These are phyloP conservation scores for Mycena maculata DNA, from an alignment of 768 basidiomycete species.

Conservation along the genomic window DNA sequence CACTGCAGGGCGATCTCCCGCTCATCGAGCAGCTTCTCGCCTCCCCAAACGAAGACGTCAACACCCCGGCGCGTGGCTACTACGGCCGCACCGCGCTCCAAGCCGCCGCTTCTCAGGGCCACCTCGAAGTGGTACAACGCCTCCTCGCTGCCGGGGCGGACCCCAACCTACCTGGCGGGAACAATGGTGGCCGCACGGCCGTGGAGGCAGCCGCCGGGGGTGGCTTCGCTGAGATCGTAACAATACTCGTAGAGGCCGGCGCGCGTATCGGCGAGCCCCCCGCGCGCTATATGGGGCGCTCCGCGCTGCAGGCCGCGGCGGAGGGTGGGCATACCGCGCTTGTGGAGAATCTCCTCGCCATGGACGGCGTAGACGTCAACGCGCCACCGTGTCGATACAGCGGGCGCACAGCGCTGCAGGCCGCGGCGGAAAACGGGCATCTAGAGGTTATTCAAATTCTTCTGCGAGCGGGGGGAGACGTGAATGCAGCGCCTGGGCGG, in stretches of 20 bases:
- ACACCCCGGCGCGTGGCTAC: slow-evolving; percentile 29
- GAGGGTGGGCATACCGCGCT: slow-evolving; percentile 21
- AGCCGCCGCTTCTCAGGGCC: slow-evolving; percentile 22
- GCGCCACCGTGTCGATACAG: slow-evolving; percentile 16
- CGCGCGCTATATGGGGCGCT: slow-evolving; percentile 21
- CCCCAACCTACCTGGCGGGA: slow-evolving; percentile 26
- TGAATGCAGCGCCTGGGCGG: slow-evolving; percentile 18
- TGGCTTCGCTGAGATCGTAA: slow-evolving; percentile 12
- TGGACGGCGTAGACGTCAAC: slow-evolving; percentile 27
- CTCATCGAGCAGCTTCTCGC: slow-evolving; percentile 22
- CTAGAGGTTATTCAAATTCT: slow-evolving; percentile 11
- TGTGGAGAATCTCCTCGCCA: slow-evolving; percentile 11
- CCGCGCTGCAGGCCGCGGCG: slow-evolving; percentile 26
- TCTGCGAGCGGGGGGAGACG: slow-evolving; percentile 11
- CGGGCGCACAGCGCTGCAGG: slow-evolving; percentile 31
- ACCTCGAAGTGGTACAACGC: slow-evolving; percentile 18
- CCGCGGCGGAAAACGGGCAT: slow-evolving; percentile 13
- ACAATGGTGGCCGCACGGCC: slow-evolving; percentile 28
- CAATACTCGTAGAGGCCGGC: slow-evolving; percentile 14
- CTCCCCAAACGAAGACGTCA: slow-evolving; percentile 15
- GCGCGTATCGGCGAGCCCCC: slow-evolving; percentile 17
- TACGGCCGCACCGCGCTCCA: slow-evolving; percentile 33
- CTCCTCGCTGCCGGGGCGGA: slow-evolving; percentile 25
- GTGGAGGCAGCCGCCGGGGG: slow-evolving; percentile 21
- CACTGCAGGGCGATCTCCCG: slow-evolving; percentile 22